phyloP scores from a whole-genome alignment of 768 basidiomycete genomes.

The Boletellus emodensis region DNA sequence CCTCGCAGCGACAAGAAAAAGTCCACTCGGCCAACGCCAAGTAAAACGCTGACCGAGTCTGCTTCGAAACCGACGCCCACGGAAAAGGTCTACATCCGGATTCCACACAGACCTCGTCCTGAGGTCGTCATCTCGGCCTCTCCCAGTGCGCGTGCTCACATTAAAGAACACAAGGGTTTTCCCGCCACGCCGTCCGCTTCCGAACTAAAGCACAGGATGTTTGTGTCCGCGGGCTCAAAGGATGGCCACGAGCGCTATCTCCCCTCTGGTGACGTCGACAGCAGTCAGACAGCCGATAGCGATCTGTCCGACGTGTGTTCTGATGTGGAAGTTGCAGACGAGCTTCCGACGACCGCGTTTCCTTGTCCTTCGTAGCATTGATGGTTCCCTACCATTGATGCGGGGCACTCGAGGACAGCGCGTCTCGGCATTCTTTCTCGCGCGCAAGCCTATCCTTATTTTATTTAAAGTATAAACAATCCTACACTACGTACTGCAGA shows the following conservation, averaged over 20 bases:
- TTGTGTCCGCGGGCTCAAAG: slow-evolving; percentile 15
- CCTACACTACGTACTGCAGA: not conserved
- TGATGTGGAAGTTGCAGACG: slow-evolving; percentile 21
- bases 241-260: slow-evolving; percentile 19
- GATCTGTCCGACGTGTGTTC: slow-evolving; percentile 26
- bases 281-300: slow-evolving; percentile 11
- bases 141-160: slow-evolving; percentile 1
- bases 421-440: slow-evolving; percentile 6
- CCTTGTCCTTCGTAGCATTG: slow-evolving; percentile 16
- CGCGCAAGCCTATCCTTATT: slow-evolving; percentile 29
- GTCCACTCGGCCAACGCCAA: slow-evolving; percentile 12
- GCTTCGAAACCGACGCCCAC: slow-evolving; percentile 18
- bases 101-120: slow-evolving; percentile 13
- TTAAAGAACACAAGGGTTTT: slow-evolving; percentile 14
- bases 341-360: slow-evolving; percentile 21
- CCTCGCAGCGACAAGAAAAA: slow-evolving; percentile 22
- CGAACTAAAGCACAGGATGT: slow-evolving; percentile 19
- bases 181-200: slow-evolving; percentile 21
- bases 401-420: slow-evolving; percentile 7
- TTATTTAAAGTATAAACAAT: slow-evolving; percentile 25
- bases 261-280: slow-evolving; percentile 22
- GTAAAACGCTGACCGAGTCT: slow-evolving; percentile 10
- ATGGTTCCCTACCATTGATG: slow-evolving; percentile 1
- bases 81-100: slow-evolving; percentile 28
- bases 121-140: slow-evolving; percentile 21